phyloP scores from a whole-genome alignment of 345 rosid species.

The Sisymbrium altissimum region DNA sequence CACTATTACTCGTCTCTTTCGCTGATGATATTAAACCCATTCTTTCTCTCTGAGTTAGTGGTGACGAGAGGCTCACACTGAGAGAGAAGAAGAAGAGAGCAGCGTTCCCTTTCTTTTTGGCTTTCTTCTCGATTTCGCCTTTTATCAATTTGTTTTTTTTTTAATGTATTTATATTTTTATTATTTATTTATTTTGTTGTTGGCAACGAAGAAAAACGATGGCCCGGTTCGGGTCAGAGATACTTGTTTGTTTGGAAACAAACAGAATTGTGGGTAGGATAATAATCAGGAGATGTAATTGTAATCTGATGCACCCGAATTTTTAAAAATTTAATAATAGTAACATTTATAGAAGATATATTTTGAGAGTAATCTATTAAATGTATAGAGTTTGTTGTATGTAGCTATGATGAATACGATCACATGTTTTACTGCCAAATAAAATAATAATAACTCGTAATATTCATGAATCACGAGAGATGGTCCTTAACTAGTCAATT shows the following conservation, averaged over 20 bases:
- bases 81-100: not conserved
- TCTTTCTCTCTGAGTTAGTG: not conserved
- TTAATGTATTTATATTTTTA: too few species aligned
- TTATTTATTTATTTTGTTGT: not conserved
- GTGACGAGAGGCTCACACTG: constrained; percentile 14
- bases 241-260: not conserved
- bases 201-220: not conserved
- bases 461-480: not conserved
- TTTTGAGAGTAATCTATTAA: not conserved
- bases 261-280: not conserved
- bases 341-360: not conserved
- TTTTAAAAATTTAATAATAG: not conserved
- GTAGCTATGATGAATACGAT: not conserved
- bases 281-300: not conserved
- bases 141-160: too few species aligned
- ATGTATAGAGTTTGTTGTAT: too few species aligned
- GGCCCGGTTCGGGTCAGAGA: not conserved
- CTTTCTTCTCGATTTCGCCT: constrained; percentile 15
- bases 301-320: not conserved
- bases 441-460: not conserved
- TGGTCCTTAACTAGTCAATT: not conserved
- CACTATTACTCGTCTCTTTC: constrained; percentile 26
- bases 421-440: too few species aligned
- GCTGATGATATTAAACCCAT: constrained; percentile 30
- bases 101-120: not conserved